These are phyloP conservation scores for Euryodendron excelsum DNA, from an alignment of 148 eudicot genomes.

Conservation along the genomic window DNA sequence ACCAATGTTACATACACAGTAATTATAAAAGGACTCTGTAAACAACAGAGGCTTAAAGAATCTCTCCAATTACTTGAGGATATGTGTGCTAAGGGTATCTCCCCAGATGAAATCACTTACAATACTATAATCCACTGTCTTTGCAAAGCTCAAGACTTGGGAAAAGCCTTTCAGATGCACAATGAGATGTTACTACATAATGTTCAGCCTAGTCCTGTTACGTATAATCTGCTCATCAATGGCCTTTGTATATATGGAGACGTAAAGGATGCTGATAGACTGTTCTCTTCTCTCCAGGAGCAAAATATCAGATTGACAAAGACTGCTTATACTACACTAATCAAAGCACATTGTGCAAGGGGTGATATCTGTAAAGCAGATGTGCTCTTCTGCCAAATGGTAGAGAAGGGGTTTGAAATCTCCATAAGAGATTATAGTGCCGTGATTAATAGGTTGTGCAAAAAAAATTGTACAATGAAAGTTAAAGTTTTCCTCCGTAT, in stretches of 20 bases:
- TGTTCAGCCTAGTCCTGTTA: slow-evolving; percentile 56
- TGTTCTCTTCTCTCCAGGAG: slow-evolving; percentile 43
- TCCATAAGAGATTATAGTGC: slow-evolving; percentile 72
- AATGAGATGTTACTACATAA: slow-evolving; percentile 47
- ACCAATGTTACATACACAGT: slow-evolving; percentile 77
- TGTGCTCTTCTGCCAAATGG: slow-evolving; percentile 53
- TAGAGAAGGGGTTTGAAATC: slow-evolving; percentile 55
- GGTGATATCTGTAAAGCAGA: slow-evolving; percentile 55
- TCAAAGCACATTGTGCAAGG: slow-evolving; percentile 87
- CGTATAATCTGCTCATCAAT: slow-evolving; percentile 72
- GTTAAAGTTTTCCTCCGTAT: slow-evolving; percentile 57
- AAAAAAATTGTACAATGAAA: slow-evolving; percentile 49
- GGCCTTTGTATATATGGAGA: slow-evolving; percentile 62
- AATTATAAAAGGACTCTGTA: slow-evolving; percentile 63
- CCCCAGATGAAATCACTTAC: slow-evolving; percentile 66
- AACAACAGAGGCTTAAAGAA: slow-evolving; percentile 43
- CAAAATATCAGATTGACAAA: slow-evolving; percentile 52
- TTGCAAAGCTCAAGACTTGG: slow-evolving; percentile 45
- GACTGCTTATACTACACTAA: slow-evolving; percentile 59
- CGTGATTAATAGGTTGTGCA: slow-evolving; percentile 76
- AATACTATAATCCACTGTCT: slow-evolving; percentile 68
- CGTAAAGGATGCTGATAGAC: slow-evolving; percentile 51
- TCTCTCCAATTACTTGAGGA: slow-evolving; percentile 39
- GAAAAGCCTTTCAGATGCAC: slow-evolving; percentile 47
- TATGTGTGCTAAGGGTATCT: slow-evolving; percentile 53